Percentiles rank a stretch among this genome's conserved stretches.
Evolutionary conservation across 2,329 filamentous ascomycete species (phyloP).

Genomic region (Cryphonectria nitschkei): DNA sequence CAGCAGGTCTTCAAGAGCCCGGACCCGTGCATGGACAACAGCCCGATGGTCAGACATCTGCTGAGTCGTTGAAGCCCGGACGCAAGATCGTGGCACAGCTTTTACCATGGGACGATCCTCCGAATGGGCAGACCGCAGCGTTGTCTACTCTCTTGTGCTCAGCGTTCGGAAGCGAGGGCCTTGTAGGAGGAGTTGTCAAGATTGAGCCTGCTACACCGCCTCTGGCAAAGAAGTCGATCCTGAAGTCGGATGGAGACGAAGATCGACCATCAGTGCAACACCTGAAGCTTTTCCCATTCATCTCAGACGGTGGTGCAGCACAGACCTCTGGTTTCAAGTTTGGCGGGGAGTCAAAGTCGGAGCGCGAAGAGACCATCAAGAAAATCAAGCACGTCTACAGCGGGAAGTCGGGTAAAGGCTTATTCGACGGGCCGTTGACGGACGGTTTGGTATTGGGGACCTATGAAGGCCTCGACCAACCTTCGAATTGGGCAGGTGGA

Average conservation of each 20-base stretch:
- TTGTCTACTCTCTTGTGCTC: conserved; percentile 78
- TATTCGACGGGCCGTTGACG: conserved; percentile 84
- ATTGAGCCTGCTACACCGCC: conserved; percentile 80
- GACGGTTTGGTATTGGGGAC: conserved; percentile 79
- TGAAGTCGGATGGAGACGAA: conserved; percentile 37
- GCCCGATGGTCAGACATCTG: conserved; percentile 66
- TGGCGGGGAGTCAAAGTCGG: conserved; percentile 82
- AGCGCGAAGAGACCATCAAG: conserved; percentile 76
- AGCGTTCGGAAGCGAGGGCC: conserved; percentile 69
- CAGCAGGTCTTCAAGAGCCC: conserved; percentile 73
- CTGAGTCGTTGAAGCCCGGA: conserved; percentile 55
- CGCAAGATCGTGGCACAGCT: conserved; percentile 77
- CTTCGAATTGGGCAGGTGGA: conserved; percentile 78
- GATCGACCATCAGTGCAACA: conserved; percentile 44
- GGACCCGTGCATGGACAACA: conserved; percentile 70
- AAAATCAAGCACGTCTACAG: conserved; percentile 74
- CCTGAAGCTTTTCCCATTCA: conserved; percentile 83
- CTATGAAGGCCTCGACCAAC: conserved; percentile 56
- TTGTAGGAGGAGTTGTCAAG: conserved; percentile 86
- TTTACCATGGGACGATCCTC: conserved; percentile 81
- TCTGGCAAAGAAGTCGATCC: conserved; percentile 65
- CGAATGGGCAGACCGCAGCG: conserved; percentile 77
- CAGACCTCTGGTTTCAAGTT: conserved; percentile 74
- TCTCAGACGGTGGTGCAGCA: conserved; percentile 55
- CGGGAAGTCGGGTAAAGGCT: conserved; percentile 56